phyloP scores from a whole-genome alignment of 345 rosid species.

The Lumnitzera racemosa region DNA sequence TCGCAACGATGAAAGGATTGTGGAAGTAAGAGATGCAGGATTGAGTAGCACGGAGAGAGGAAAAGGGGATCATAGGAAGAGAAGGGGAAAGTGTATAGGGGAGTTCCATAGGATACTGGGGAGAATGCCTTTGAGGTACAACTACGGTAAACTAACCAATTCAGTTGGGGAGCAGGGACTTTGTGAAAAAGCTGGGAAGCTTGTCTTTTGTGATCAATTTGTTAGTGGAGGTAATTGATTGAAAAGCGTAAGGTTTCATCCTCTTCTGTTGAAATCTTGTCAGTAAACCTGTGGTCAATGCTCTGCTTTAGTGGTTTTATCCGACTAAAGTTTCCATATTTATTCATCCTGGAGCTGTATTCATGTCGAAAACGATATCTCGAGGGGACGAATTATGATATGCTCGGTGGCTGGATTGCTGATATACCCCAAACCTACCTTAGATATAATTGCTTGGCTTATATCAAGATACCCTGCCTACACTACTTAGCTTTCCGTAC shows the following conservation, averaged over 20 bases:
- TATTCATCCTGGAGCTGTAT: constrained; percentile 78
- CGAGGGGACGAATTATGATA: constrained; percentile 75
- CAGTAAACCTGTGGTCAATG: constrained; percentile 88
- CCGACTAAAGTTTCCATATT: constrained; percentile 94
- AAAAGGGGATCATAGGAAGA: constrained; percentile 17
- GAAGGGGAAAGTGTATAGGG: constrained; percentile 12
- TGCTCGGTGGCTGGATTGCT: too few relatives aligned
- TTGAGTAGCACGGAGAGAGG: constrained; percentile 7
- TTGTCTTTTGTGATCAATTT: constrained; percentile 15
- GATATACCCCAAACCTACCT: too few relatives aligned
- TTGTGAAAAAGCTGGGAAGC: constrained; percentile 14
- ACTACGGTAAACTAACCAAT: constrained; percentile 10
- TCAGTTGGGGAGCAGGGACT: constrained; percentile 17
- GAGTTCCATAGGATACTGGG: constrained; percentile 14
- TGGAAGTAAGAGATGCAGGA: constrained; percentile 15
- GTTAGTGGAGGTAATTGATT: not conserved
- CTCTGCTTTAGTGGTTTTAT: constrained; percentile 77
- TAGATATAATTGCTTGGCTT: too few relatives aligned
- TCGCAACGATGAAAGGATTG: constrained; percentile 8
- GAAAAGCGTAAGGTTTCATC: too few relatives aligned
- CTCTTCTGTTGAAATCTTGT: constrained; percentile 24
- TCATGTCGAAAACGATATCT: constrained; percentile 84
- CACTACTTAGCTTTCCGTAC: too few relatives aligned
- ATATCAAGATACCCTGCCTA: too few relatives aligned
- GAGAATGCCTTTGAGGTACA: constrained; percentile 21